Evolutionary conservation across 2,329 filamentous ascomycete species (phyloP), one percentile per base, ranked within the genome.

Genomic region (Neofusicoccum umdonicola): DNA sequence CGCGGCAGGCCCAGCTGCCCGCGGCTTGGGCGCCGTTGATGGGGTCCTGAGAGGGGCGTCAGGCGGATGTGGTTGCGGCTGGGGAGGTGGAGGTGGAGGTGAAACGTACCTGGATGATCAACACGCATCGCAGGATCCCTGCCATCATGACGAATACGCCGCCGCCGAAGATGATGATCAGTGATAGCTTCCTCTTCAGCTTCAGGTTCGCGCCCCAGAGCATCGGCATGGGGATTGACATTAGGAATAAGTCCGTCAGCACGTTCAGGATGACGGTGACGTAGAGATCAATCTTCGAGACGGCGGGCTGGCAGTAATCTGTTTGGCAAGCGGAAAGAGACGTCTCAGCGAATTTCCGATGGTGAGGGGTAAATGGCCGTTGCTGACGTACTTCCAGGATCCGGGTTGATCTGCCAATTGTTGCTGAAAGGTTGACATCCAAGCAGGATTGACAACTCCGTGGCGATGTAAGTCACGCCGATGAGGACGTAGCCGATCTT

Each of bases 331-430:
- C 27, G 1, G 5, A 37, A 8, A 13, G 8, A 57, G n/a, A 5
- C 13, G 12, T 11, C 13, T 39, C 37, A 41, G 37, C 31, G 6
- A 9, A 8, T 5, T 11, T 54, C n/a, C 11, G 13, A 34, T 6
- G 27, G 11, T 52, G 6, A 19, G 13, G 9, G 4, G 8, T 13
- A 34, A 7, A 50, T 34, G 48, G 15, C 15, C 15, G 15, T 1
- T n/a, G 48, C 7, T 12, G 7, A 45, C 56, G 15, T 60, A 60
- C 56, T 79, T 12, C 85, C 84, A 0, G 85, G 85, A 31, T 87
- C 72, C 0, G 85, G 85, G 58, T 81, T 75, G 62, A 87, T 85
- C 71, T 87, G 84, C 84, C 85, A 87, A 69, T 84, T 83, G 48
- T 79, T 80, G 31, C 75, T 68, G 62, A 87, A 80, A 0, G 84